Base-by-base conservation (phyloP, 495 filamentous ascomycete genomes). In the Ramalina intermedia region DNA sequence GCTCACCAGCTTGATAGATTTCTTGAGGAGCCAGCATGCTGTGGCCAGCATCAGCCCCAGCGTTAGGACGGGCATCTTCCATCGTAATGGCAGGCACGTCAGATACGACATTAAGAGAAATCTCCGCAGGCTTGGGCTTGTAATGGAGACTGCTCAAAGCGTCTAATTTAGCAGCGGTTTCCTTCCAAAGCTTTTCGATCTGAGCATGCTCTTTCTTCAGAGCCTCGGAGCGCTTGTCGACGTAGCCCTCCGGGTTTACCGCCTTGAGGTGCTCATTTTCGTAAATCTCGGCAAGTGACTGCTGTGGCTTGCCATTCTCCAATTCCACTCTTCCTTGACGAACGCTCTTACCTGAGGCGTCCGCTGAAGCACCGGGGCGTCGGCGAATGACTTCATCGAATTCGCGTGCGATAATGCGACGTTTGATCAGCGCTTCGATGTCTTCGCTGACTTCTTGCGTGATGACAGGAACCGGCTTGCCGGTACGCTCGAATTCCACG, bases 131-230 rank as follows among this genome's bases (percentile, higher is more conserved):
- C 66, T 87, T 90, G 3, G 91, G 91, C 62, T 85, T 89, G 71
- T 94, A 96, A 63, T 95, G 85, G 87, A 87, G 94, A 60, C 82
- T 94, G 58, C 79, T 87, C 40, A 98, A 76, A 20, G 84, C 78
- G 63, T 98, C 93, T 43, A 98, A 74, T 55, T 84, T 84, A 20
- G 76, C 75, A 59, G 75, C 78, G 42, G 95, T 72, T 41, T 87
- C 82, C 55, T 77, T 81, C 86, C 93, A 98, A 62, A 94, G 69
- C 39, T 66, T 67, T 59, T 80, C 78, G 53, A 96, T 85, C 62
- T 95, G 87, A n/a, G 73, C 69, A 63, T 96, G 85, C 56, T 94
- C 85, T 43, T 81, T 80, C 54, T 75, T 74, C 29, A 87, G 62
- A 62, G 87, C 90, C 61, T 91, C 87, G 58, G 90, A 81, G 21